Conservation (phyloP, 306 rosid genomes). For the Astragalus membranaceus region DNA sequence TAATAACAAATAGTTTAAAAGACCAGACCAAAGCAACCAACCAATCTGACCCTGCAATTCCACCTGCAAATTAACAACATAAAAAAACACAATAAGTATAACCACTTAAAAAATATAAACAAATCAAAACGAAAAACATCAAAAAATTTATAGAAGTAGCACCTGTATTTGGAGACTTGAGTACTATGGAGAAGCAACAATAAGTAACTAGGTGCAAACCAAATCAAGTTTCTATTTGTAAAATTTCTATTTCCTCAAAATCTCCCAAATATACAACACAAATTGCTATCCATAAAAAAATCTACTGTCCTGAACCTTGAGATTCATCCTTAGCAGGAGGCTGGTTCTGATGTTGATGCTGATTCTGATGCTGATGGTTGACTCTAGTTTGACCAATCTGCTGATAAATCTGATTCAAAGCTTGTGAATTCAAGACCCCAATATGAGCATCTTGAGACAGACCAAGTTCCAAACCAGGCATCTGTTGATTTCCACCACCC, state of each 20-base stretch:
- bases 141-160: constrained; percentile 15
- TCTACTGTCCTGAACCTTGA: constrained; percentile 77
- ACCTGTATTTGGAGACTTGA: constrained; percentile 64
- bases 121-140: neutral
- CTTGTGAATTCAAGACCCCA: constrained; percentile 80
- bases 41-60: constrained; percentile 46
- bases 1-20: constrained; percentile 58
- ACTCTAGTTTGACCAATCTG: constrained; percentile 87
- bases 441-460: constrained; percentile 88
- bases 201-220: constrained; percentile 43
- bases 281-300: constrained; percentile 21
- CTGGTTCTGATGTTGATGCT: constrained; percentile 31
- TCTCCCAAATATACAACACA: constrained; percentile 39
- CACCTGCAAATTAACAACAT: constrained; percentile 64
- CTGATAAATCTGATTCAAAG: constrained; percentile 86
- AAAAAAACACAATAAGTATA: constrained; percentile 19
- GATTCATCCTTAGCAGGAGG: constrained; percentile 82
- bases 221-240: constrained; percentile 55
- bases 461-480: constrained; percentile 91
- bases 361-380: constrained; percentile 31
- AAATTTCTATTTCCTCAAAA: constrained; percentile 36
- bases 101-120: neutral
- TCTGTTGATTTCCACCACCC: constrained; percentile 62
- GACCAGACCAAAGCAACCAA: no score
- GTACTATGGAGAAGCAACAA: constrained; percentile 48